Conservation (phyloP, 106 monocot species). For the Gastrodia elata region DNA sequence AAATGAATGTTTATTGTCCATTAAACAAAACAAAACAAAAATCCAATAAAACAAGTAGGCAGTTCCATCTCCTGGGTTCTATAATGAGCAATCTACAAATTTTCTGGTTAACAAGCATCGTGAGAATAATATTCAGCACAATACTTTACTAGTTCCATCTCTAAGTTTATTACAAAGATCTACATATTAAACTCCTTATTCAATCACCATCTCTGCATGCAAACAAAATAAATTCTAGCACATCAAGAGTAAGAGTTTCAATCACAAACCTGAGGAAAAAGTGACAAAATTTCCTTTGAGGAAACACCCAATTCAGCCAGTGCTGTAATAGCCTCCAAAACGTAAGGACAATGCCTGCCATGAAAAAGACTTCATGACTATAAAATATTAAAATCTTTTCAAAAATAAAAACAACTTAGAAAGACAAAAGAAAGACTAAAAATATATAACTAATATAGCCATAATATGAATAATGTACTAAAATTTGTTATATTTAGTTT, state of each 20-base stretch:
- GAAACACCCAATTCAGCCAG: conserved; percentile 83
- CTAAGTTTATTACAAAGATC: neutral
- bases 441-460: neutral
- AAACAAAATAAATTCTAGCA: neutral
- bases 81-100: neutral
- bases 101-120: neutral
- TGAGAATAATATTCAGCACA: neutral
- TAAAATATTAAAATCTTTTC: neutral
- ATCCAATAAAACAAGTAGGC: neutral
- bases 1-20: no score
- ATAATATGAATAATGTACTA: neutral
- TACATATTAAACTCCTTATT: neutral
- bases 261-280: conserved; percentile 74
- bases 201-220: neutral
- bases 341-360: conserved; percentile 79
- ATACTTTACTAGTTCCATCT: neutral
- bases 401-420: neutral
- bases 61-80: neutral
- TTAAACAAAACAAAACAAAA: neutral
- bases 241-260: neutral
- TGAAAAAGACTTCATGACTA: conserved; percentile 7
- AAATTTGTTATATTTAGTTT: neutral
- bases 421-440: neutral
- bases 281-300: conserved; percentile 67
- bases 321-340: conserved; percentile 81